A percentile compares a stretch with the other conserved stretches of the same genome.
Conservation (phyloP, 1,284 basidiomycete genomes). For the Pseudomicrostroma phylloplanum region DNA sequence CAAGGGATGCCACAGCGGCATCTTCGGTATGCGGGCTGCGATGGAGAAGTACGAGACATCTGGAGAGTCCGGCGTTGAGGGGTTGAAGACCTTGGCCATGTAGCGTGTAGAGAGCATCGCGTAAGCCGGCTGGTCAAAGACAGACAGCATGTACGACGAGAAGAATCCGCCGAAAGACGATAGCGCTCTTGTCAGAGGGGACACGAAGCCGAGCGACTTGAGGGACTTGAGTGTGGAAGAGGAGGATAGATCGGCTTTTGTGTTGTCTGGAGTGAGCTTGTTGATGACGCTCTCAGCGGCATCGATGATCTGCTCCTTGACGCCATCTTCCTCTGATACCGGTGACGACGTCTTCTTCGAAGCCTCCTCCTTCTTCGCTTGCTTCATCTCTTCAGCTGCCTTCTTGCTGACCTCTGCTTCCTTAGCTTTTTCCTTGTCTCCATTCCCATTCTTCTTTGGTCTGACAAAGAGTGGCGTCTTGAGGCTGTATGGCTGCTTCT, state of each 20-base stretch:
- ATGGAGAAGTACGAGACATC: constrained; percentile 86
- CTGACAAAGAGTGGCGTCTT: constrained; percentile 42
- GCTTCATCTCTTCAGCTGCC: constrained; percentile 11
- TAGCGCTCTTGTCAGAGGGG: constrained; percentile 21
- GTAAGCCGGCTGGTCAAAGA: constrained; percentile 95
- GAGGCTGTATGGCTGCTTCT: constrained; percentile 35
- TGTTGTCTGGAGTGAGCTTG: neutral
- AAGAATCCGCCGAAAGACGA: constrained; percentile 67
- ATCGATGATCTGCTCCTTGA: constrained; percentile 22
- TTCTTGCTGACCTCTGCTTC: constrained; percentile 9
- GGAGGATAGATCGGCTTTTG: constrained; percentile 13
- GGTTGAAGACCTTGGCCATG: constrained; percentile 82
- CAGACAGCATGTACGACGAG: constrained; percentile 77
- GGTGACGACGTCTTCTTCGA: no score
- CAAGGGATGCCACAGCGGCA: constrained; percentile 84
- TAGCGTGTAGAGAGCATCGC: constrained; percentile 84
- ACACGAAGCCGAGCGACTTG: constrained; percentile 7
- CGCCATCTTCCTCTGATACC: constrained; percentile 9
- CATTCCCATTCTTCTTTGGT: constrained; percentile 17
- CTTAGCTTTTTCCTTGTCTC: neutral
- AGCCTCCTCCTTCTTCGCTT: constrained; percentile 15
- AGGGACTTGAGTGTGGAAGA: constrained; percentile 11
- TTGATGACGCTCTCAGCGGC: neutral
- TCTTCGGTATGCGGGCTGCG: constrained; percentile 66
- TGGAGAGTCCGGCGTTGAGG: constrained; percentile 72